Conservation (phyloP, 192 early-diverging fungal genomes). For the Lobosporangium transversale region DNA sequence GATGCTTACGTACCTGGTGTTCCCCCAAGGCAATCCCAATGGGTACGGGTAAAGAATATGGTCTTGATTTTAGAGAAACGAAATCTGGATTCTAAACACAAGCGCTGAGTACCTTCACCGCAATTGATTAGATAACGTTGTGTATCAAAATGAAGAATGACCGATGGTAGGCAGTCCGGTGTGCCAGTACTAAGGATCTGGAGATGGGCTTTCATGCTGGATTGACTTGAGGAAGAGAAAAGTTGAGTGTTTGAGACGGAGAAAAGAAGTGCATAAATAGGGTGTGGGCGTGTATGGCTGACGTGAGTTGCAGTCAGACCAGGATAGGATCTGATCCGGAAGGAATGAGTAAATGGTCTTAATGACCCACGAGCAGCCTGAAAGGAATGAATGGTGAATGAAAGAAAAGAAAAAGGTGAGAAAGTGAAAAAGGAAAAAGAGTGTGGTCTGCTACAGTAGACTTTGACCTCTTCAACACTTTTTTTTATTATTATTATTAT, state of each 20-base stretch:
- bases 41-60: conserved; percentile 82
- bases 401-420: background rate
- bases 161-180: conserved; percentile 64
- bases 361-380: conserved; percentile 24
- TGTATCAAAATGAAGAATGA: conserved; percentile 79
- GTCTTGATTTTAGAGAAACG: conserved; percentile 77
- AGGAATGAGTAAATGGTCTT: conserved; percentile 11
- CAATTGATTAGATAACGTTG: conserved; percentile 94
- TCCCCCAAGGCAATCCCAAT: conserved; percentile 91
- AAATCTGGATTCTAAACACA: conserved; percentile 81
- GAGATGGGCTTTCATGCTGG: conserved; percentile 61
- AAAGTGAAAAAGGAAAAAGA: background rate
- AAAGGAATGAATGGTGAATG: conserved; percentile 40
- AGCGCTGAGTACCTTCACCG: conserved; percentile 89
- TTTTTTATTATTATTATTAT: background rate
- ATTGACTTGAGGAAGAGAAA: conserved; percentile 40
- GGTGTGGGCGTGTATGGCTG: background rate
- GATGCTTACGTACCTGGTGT: conserved; percentile 88
- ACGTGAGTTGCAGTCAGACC: background rate
- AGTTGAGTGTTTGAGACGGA: background rate
- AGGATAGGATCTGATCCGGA: background rate
- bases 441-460: too few species aligned
- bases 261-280: background rate
- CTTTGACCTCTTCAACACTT: background rate
- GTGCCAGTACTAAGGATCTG: conserved; percentile 61